These are phyloP conservation scores for Glonium stellatum DNA, from an alignment of 495 filamentous ascomycete genomes.

Conservation along the genomic window DNA sequence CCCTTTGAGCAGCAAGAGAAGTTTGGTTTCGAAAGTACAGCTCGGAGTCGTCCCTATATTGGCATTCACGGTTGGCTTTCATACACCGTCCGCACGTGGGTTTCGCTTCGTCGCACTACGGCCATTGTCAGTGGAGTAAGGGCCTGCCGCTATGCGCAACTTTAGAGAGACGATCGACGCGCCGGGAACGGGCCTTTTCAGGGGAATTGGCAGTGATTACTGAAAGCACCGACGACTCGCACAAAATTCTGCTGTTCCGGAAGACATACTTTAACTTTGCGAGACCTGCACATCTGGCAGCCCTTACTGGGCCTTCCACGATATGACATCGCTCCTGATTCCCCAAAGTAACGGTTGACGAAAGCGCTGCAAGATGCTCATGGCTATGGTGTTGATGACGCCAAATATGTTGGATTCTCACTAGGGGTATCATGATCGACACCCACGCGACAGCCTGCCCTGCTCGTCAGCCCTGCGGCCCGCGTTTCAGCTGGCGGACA, in stretches of 20 bases:
- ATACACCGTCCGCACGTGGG: slow-evolving; percentile 18
- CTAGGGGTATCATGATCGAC: too few species aligned
- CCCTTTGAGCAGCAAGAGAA: slow-evolving; percentile 19
- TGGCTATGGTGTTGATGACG: neutral
- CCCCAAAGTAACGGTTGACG: slow-evolving; percentile 3
- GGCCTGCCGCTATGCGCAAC: too few species aligned
- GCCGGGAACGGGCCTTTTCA: too few species aligned
- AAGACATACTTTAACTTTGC: slow-evolving; percentile 25
- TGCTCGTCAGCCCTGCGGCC: too few species aligned
- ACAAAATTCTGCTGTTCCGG: neutral
- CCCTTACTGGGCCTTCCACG: slow-evolving; percentile 27
- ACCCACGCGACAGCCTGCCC: too few species aligned
- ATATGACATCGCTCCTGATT: slow-evolving; percentile 20
- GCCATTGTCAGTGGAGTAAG: neutral
- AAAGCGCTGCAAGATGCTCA: neutral
- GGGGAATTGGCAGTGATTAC: too few species aligned
- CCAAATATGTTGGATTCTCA: neutral
- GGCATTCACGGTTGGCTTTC: slow-evolving; percentile 18
- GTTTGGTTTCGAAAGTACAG: slow-evolving; percentile 24
- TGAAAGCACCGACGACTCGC: too few species aligned
- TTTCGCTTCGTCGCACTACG: slow-evolving; percentile 26
- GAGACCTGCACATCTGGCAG: slow-evolving; percentile 22
- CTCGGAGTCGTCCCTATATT: slow-evolving; percentile 21
- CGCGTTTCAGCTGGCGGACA: too few species aligned
- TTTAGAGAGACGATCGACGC: too few species aligned